phyloP scores from a whole-genome alignment of 2,329 filamentous ascomycete species.

The Penicillium sp. region DNA sequence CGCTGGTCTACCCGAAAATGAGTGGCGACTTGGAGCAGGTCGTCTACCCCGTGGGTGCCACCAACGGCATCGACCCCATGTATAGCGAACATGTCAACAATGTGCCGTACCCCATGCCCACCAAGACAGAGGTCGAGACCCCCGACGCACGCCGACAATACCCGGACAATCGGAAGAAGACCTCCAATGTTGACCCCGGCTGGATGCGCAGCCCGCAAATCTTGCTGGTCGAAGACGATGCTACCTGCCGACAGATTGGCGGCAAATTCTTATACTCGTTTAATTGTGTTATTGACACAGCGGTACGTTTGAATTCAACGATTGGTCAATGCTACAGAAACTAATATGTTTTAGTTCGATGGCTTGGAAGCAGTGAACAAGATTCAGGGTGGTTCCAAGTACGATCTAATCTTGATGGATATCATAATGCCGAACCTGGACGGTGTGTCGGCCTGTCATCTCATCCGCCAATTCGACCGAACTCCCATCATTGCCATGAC shows the following conservation, averaged over 20 bases:
- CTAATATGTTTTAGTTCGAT: conserved; percentile 59
- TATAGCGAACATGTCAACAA: conserved; percentile 92
- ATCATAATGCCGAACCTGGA: conserved; percentile 98
- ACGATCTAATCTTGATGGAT: conserved; percentile 77
- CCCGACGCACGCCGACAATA: conserved; percentile 48
- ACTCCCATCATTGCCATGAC: conserved; percentile 97
- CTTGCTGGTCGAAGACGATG: conserved; percentile 81
- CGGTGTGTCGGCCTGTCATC: conserved; percentile 88
- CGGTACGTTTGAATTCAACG: conserved; percentile 48
- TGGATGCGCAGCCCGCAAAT: conserved; percentile 73
- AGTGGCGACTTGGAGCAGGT: conserved; percentile 64
- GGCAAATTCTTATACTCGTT: conserved; percentile 67
- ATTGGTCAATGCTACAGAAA: background rate
- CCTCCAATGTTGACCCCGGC: conserved; percentile 59
- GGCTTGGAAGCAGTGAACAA: conserved; percentile 90
- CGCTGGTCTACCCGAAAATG: conserved; percentile 51
- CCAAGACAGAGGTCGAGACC: conserved; percentile 57
- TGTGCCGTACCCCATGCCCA: conserved; percentile 78
- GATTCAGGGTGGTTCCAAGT: conserved; percentile 65
- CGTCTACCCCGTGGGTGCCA: conserved; percentile 88
- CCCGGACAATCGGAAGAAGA: conserved; percentile 59
- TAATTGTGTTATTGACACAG: conserved; percentile 62
- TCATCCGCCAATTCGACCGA: conserved; percentile 83
- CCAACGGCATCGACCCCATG: conserved; percentile 90
- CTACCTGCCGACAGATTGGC: conserved; percentile 64